A percentile compares a stretch with the other conserved stretches of the same genome.
Evolutionary conservation across 2,329 filamentous ascomycete species (phyloP).

Genomic region (Xylariaceae sp.): DNA sequence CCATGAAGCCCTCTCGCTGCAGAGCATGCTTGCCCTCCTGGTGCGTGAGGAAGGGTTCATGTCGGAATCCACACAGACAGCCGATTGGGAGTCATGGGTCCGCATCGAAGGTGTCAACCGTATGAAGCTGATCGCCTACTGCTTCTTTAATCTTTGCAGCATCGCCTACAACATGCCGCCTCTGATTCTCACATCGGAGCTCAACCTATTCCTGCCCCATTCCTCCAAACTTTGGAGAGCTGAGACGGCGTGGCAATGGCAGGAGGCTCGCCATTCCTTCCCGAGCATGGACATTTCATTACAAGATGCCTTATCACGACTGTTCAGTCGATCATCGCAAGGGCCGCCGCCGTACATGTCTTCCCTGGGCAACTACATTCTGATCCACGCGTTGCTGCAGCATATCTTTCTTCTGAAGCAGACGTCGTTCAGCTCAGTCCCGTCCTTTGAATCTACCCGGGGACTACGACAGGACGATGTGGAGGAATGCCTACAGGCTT

Average conservation of each 20-base stretch:
- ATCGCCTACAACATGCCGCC: constrained; percentile 55
- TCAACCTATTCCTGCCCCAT: constrained; percentile 48
- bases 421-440: constrained; percentile 43
- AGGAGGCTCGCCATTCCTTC: constrained; percentile 45
- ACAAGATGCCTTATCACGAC: constrained; percentile 47
- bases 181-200: constrained; percentile 48
- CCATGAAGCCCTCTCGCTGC: constrained; percentile 51
- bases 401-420: constrained; percentile 65
- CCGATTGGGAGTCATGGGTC: constrained; percentile 55
- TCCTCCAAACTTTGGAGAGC: constrained; percentile 50
- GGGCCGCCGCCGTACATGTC: constrained; percentile 43
- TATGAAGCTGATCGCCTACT: constrained; percentile 54
- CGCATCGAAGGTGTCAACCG: constrained; percentile 48
- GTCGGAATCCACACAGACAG: constrained; percentile 38
- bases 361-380: constrained; percentile 60
- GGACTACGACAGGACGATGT: constrained; percentile 47
- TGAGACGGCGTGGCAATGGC: constrained; percentile 52
- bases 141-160: constrained; percentile 56
- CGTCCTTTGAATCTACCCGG: constrained; percentile 42
- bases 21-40: constrained; percentile 49
- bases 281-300: constrained; percentile 44
- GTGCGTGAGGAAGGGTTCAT: constrained; percentile 51
- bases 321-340: constrained; percentile 45
- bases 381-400: constrained; percentile 65
- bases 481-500: constrained; percentile 46